These are phyloP conservation scores for Penstemon newberryi DNA, from an alignment of 257 asterid genomes.

Conservation along the genomic window DNA sequence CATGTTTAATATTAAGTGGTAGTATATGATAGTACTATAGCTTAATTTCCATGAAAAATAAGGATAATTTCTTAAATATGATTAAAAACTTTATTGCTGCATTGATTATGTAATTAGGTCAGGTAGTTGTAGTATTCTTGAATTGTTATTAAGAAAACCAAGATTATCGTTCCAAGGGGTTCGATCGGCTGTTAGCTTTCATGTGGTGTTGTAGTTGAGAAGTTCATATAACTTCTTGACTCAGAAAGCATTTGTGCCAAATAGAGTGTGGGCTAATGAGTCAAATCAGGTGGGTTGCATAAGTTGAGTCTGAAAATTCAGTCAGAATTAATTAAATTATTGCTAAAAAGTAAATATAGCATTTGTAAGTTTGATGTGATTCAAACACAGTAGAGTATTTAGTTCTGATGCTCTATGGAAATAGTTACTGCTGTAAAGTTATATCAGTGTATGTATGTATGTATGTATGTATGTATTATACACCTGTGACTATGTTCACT, in stretches of 20 bases:
- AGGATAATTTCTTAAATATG: conserved; percentile 22
- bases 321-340: conserved; percentile 13
- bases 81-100: conserved; percentile 19
- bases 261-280: conserved; percentile 35
- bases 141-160: conserved; percentile 30
- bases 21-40: too few species aligned
- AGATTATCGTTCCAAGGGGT: conserved; percentile 40
- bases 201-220: conserved; percentile 63
- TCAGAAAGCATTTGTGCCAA: conserved; percentile 38
- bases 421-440: too few species aligned
- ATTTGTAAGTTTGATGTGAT: too few species aligned
- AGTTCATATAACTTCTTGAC: conserved; percentile 56
- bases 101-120: conserved; percentile 38
- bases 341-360: too few species aligned
- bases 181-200: conserved; percentile 54
- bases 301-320: conserved; percentile 33
- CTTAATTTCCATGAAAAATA: conserved; percentile 14
- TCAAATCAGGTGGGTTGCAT: conserved; percentile 51
- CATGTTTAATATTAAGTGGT: too few species aligned
- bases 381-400: too few species aligned
- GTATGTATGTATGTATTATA: background rate
- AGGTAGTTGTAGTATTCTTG: conserved; percentile 37
- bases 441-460: too few species aligned
- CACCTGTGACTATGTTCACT: conserved; percentile 18
- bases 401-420: too few species aligned